Base-by-base conservation (phyloP, 2,329 filamentous ascomycete species). In the Penicillium fuscoglaucum region DNA sequence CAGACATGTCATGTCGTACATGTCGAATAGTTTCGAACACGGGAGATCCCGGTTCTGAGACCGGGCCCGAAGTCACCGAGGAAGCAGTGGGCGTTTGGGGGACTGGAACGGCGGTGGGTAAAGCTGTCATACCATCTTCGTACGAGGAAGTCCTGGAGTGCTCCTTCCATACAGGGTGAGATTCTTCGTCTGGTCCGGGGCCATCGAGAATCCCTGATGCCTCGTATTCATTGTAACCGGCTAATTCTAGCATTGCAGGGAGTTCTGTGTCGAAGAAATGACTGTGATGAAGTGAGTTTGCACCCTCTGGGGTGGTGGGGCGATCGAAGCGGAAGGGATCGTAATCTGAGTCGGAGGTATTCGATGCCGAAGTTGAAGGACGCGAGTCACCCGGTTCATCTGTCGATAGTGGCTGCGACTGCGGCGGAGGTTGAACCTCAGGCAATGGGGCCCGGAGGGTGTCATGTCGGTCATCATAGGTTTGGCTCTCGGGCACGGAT, bases 201-300 rank as follows among this genome's bases (percentile, higher is more conserved):
- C 83, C 61, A 75, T 83, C 56, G 0, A 86, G 80, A 0, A 83
- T 77, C 0, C 76, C 83, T 1, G 84, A 84, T 57, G 79, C 81
- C 31, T 85, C 80, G 76, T 75, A 72, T 29, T 69, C 68, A 76
- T 82, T 54, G 74, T 83, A 55, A 72, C 75, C 31, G 70, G 73
- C 8, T 74, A 83, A 65, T 72, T 80, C 24, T 76, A 82, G 7
- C 62, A 79, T 33, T 67, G 75, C 6, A 63, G 81, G 10, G 79
- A 82, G 64, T 46, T 75, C 49, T 55, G 78, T 33, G 80, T 68
- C 58, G 19, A 62, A 82, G 69, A 83, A 84, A 28, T 61, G 57
- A 26, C 58, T 57, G 51, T 52, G 63, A 21, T 59, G 59, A 28
- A 55, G 48, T 17, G 59, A 56, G 10, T 53, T 44, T 28, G 57